phyloP scores from a whole-genome alignment of 192 early-diverging fungal genomes.

The Umbelopsis isabellina region DNA sequence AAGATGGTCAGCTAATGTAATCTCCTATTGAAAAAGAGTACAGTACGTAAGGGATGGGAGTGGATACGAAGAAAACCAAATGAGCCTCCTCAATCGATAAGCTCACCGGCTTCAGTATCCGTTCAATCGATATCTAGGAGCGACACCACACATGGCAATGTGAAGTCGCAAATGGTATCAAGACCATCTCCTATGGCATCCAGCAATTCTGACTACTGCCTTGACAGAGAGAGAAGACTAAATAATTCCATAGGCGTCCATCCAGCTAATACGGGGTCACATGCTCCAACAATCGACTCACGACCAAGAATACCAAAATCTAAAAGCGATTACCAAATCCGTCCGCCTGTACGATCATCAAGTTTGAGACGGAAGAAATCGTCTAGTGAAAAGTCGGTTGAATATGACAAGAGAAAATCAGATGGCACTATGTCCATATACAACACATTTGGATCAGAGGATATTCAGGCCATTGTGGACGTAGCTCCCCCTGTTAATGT shows the following conservation, averaged over 20 bases:
- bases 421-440: conserved; percentile 19
- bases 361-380: background rate
- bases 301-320: background rate
- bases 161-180: conserved; percentile 7
- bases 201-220: background rate
- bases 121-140: background rate
- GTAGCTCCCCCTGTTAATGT: background rate
- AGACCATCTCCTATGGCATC: background rate
- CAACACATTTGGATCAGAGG: conserved; percentile 7
- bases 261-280: too few species aligned
- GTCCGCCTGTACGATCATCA: conserved; percentile 1
- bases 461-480: conserved; percentile 16
- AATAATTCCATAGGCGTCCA: background rate
- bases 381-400: background rate
- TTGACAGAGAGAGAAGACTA: background rate
- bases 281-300: background rate
- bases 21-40: background rate
- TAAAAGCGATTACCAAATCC: background rate
- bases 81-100: background rate
- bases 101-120: conserved; percentile 1
- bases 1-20: background rate
- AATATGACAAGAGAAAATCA: conserved; percentile 8
- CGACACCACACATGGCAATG: conserved; percentile 4
- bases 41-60: conserved; percentile 17
- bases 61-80: conserved; percentile 9